Base-by-base conservation (phyloP, 1,139 yeast genomes). In the Kodamaea derodonti region DNA sequence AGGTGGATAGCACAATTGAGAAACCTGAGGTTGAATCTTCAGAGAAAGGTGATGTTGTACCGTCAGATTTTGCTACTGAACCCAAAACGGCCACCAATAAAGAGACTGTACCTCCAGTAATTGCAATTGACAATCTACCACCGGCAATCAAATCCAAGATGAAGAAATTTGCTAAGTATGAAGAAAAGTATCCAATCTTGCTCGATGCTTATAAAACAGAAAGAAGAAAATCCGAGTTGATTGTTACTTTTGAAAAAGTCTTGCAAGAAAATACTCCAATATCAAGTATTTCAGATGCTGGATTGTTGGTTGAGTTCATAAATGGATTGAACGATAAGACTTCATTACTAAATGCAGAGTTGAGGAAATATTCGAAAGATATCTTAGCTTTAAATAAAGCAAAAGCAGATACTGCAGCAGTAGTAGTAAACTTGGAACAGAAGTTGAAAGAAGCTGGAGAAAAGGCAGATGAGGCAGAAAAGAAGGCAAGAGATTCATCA, bases 131-230 rank as follows among this genome's bases (percentile, higher is more conserved):
- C 8, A 64, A 69, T 2, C 56, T 81, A 23, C 78, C 88, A 1
- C 69, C 70, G 4, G 72, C 71, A 8, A 57, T 84, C 20, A 72
- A 74, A 45, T 63, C 80, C 11, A 84, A 83, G 49, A 61, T 90
- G 58, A 73, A 75, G 42, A 88, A 86, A 62, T 86, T 86, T 53
- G 79, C 75, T 38, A 88, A 87, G 55, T 92, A 88, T 56, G 97
- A 92, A 56, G 84, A 84, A 38, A 86, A 86, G 52, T 90, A 88
- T 54, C 97, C 97, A 0, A 60, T 79, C 14, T 65, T 90, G 12
- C 69, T 87, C 32, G 84, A 83, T 32, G 97, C 97, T 0, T 90
- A 84, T 61, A 84, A 87, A 52, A 65, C 72, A 1, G 97, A 88
- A 54, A 87, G 85, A 62, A 67, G 73, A 31, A 84, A 82, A 47